Evolutionary conservation across 305 asterid genomes (phyloP).

Genomic region (Fraxinus latifolia): DNA sequence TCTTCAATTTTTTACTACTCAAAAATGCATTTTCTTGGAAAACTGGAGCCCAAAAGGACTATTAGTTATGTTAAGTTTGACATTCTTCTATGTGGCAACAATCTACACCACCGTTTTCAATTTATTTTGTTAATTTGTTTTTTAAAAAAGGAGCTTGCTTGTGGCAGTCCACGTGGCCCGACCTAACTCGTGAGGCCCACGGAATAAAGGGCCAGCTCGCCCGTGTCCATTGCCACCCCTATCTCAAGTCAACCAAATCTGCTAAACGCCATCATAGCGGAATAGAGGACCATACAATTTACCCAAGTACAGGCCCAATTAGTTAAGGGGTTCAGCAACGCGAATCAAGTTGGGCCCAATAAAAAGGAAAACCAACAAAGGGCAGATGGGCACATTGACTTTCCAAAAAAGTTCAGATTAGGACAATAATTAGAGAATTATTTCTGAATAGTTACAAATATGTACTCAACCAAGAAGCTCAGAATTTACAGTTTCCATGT

Average conservation of each 20-base stretch:
- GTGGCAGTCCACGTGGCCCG: not conserved
- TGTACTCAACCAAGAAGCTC: conserved; percentile 19
- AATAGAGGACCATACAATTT: too few species aligned
- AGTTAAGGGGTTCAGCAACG: not conserved
- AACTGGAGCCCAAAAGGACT: too few species aligned
- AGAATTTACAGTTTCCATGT: conserved; percentile 35
- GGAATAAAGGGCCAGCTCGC: not conserved
- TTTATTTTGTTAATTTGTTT: too few species aligned
- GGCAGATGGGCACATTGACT: not conserved
- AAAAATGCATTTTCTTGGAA: too few species aligned
- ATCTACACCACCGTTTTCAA: not conserved
- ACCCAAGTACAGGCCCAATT: not conserved
- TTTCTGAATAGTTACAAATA: not conserved
- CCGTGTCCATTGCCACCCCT: not conserved
- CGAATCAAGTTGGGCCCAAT: not conserved
- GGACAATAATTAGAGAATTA: not conserved
- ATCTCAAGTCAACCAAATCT: not conserved
- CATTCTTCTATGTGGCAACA: too few species aligned
- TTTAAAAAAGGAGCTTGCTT: not conserved
- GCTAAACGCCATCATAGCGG: not conserved
- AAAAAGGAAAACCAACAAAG: not conserved
- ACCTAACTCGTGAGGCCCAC: not conserved
- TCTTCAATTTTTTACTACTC: too few species aligned
- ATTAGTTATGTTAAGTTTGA: too few species aligned
- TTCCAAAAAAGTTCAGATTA: not conserved